These are phyloP conservation scores for Salinomyces thailandicus DNA, from an alignment of 2,329 filamentous ascomycete genomes.

Conservation along the genomic window DNA sequence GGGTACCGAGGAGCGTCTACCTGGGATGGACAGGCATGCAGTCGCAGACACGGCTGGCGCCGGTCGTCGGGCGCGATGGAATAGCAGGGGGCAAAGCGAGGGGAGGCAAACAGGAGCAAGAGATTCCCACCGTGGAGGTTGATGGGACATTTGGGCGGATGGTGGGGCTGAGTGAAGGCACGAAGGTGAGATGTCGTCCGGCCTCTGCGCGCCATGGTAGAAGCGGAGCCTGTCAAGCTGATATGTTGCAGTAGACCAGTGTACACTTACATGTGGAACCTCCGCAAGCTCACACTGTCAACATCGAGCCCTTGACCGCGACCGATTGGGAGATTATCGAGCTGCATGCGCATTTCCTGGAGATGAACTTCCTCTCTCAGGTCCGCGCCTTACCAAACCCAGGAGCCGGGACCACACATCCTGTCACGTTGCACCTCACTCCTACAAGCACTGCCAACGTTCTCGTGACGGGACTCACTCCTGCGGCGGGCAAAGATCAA, in stretches of 20 bases:
- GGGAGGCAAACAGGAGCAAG: slow-evolving; percentile 58
- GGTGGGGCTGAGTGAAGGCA: slow-evolving; percentile 67
- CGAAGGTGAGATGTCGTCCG: slow-evolving; percentile 58
- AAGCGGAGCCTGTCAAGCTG: too few species aligned
- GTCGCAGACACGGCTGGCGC: slow-evolving; percentile 70
- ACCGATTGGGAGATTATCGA: slow-evolving; percentile 99
- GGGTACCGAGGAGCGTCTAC: slow-evolving; percentile 59
- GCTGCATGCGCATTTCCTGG: slow-evolving; percentile 87
- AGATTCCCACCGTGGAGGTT: slow-evolving; percentile 68
- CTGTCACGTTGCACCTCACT: slow-evolving; percentile 83
- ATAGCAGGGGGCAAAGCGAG: slow-evolving; percentile 39
- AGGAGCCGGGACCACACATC: slow-evolving; percentile 50
- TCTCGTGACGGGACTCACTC: slow-evolving; percentile 70
- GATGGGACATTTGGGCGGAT: slow-evolving; percentile 74
- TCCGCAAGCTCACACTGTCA: slow-evolving; percentile 81
- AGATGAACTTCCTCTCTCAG: slow-evolving; percentile 85
- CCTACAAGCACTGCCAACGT: slow-evolving; percentile 94
- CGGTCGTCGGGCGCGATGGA: slow-evolving; percentile 64
- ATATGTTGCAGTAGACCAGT: slow-evolving; percentile 39
- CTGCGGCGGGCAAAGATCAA: slow-evolving; percentile 54
- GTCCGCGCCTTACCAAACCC: slow-evolving; percentile 91
- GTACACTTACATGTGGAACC: slow-evolving; percentile 75
- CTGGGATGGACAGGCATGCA: slow-evolving; percentile 97
- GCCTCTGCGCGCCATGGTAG: too few species aligned
- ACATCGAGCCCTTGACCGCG: slow-evolving; percentile 89